Base-by-base conservation (phyloP, 768 basidiomycete species). In the Auriscalpium vulgare region DNA sequence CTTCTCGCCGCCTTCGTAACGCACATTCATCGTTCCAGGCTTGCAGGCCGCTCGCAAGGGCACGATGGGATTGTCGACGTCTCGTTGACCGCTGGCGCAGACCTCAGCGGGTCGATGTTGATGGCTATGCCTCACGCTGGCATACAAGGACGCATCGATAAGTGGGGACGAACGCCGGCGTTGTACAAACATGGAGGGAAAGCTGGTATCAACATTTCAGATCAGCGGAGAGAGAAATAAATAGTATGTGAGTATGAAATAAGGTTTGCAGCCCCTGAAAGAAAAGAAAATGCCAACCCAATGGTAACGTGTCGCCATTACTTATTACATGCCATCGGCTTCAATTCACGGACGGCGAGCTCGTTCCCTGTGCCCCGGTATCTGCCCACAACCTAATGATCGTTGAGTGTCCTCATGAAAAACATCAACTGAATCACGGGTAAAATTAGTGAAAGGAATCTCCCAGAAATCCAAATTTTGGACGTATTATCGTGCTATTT, bases 21-120 rank as follows among this genome's bases (percentile, higher is more conserved):
- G 29, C 29, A 14, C 44, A n/a, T 46, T 48, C 16, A 40, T 19
- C 36, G 50, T 38, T 17, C 37, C n/a, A n/a, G 51, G 53, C 47
- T 47, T 21, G 49, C 58, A 91, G 88, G 89, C 91, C 53, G 86
- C 88, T 29, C 79, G 91, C 84, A 88, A 65, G 78, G 84, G 1
- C 80, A 88, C 61, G 74, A 75, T 53, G 71, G 71, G 13, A 72
- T 83, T 6, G 89, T 90, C 2, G 78, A 83, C 38, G 61, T 79
- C 76, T 94, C 23, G 74, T n/a, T 88, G 14, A 81, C 78, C 64
- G 84, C 87, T 16, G 91, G 91, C 2, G 89, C 87, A 43, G 84
- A 78, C 51, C 77, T 92, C 21, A 82, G 87, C 37, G 82, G 87
- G 1, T 72, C 48, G 87, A 92, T 55, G 53, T 71, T n/a, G 75